A percentile compares a stretch with the other conserved stretches of the same genome.
phyloP scores from a whole-genome alignment of 78 protist genomes.

The Polysphondylium violaceum region DNA sequence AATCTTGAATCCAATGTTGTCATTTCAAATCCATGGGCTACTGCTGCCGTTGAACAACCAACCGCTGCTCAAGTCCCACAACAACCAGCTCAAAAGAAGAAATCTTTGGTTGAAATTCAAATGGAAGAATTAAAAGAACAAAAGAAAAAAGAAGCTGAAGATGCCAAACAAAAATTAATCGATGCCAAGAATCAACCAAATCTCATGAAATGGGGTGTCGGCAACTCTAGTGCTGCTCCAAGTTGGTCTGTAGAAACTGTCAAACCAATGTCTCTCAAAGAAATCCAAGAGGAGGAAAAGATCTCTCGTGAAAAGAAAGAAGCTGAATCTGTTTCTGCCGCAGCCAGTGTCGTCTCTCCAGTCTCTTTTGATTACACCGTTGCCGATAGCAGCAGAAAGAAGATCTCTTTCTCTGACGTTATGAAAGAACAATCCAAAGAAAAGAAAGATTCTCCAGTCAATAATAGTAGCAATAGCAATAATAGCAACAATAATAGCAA shows the following conservation, averaged over 20 bases:
- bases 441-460: slow-evolving; percentile 31
- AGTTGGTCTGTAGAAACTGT: slow-evolving; percentile 20
- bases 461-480: slow-evolving; percentile 42
- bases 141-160: slow-evolving; percentile 54
- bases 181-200: slow-evolving; percentile 22
- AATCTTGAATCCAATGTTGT: neutral
- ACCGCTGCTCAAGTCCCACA: neutral
- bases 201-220: slow-evolving; percentile 53
- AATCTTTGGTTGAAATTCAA: slow-evolving; percentile 55
- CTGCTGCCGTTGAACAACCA: slow-evolving; percentile 13
- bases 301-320: slow-evolving; percentile 9
- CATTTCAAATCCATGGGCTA: slow-evolving; percentile 61
- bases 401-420: slow-evolving; percentile 36
- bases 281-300: slow-evolving; percentile 20
- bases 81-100: slow-evolving; percentile 9
- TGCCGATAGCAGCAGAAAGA: slow-evolving; percentile 6
- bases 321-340: neutral
- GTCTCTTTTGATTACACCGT: neutral
- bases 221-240: too few relatives aligned
- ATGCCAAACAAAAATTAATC: neutral
- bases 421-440: slow-evolving; percentile 76
- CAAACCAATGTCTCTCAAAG: neutral
- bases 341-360: neutral
- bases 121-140: slow-evolving; percentile 46
- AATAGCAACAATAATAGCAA: slow-evolving; percentile 25